Evolutionary conservation across 2,329 filamentous ascomycete genomes (phyloP).

Genomic region (Aspergillus sp.): DNA sequence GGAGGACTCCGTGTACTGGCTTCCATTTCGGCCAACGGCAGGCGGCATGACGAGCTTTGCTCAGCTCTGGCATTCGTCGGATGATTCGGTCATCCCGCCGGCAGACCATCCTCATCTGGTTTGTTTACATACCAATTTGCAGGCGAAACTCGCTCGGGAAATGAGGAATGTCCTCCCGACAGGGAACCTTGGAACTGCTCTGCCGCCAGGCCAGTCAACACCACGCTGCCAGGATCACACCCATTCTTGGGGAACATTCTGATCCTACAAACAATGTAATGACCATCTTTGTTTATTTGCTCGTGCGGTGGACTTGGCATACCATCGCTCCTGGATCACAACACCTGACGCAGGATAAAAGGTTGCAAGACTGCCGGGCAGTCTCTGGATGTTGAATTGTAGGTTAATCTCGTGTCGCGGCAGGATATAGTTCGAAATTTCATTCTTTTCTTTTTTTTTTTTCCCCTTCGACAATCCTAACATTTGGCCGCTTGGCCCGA

Average conservation of each 20-base stretch:
- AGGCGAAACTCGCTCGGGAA: background rate
- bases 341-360: conserved; percentile 15
- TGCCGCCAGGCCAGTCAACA: background rate
- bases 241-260: conserved; percentile 21
- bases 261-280: conserved; percentile 1
- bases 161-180: background rate
- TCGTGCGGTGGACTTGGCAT: conserved; percentile 7
- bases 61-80: background rate
- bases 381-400: background rate
- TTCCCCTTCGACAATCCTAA: conserved; percentile 3
- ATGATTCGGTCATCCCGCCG: background rate
- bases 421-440: background rate
- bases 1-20: no score
- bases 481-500: conserved; percentile 6
- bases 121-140: background rate
- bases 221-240: background rate
- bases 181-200: background rate
- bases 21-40: background rate
- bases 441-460: conserved; percentile 8
- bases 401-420: background rate
- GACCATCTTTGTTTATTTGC: conserved; percentile 13
- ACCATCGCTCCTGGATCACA: background rate
- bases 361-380: background rate
- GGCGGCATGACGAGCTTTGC: background rate
- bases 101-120: background rate